Base-by-base conservation (phyloP, 225 moss, liverwort and hornwort genomes). In the Bryoerythrophyllum caledonicum region DNA sequence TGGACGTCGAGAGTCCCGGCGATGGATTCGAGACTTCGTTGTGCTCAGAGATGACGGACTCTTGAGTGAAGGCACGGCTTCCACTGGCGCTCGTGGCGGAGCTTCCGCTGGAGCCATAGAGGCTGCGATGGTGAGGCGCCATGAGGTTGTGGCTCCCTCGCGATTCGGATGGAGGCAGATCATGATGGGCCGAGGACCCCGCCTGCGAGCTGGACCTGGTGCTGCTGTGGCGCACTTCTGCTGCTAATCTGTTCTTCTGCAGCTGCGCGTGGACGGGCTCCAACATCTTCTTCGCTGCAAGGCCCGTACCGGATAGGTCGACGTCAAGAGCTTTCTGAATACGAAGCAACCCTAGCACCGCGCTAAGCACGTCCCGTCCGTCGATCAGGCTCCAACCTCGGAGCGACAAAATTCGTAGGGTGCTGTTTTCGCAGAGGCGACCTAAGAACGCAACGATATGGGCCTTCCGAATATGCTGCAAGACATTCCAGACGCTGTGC, bases 251-350 rank as follows among this genome's bases (percentile, higher is more conserved):
- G 60, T 67, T 79, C 16, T 37, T 65, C 19, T 79, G 75, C 32
- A 75, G 7, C 26, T 79, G 79, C 40, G 82, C 25, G 32, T 51
- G 23, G 10, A 79, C 71, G 25, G 57, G 71, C 66, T 61, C 71
- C 56, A 81, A 62, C 82, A 68, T 79, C 24, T 81, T 57, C 40
- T 57, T 78, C 8, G 20, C 19, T 14, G 27, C 72, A 17, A 85
- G 75, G 6, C 76, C 85, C 3, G 81, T 82, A 32, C 68, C 78
- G 14, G 40, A 43, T 37, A 81, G 78, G 7, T 81, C 81, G n/a
- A 85, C 51, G n/a, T 62, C 63, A 15, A 85, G 75, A 26, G 34
- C 56, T 9, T 72, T 40, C 34, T 63, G 78, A 4, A 16, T 30
- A 6, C 26, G 26, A 19, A 24, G 57, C 41, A 68, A 17, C 34